Evolutionary conservation across 2,329 filamentous ascomycete genomes (phyloP).

Genomic region (Gaeumannomyces tritici): DNA sequence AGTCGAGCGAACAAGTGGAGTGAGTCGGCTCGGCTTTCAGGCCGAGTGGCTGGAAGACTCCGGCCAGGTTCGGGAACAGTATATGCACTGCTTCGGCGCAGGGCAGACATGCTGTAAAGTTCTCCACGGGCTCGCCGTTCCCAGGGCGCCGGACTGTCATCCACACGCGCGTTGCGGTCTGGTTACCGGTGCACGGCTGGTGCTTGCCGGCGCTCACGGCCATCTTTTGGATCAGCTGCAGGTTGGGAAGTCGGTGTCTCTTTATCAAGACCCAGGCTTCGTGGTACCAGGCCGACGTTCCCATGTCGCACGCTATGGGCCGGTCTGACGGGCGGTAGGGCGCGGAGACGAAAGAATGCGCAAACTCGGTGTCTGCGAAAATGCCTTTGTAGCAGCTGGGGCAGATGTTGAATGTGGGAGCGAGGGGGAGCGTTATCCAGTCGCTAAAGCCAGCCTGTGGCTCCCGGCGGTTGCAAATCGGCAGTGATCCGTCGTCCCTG

Average conservation of each 20-base stretch:
- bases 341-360: slow-evolving; percentile 54
- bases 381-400: slow-evolving; percentile 66
- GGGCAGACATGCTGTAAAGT: slow-evolving; percentile 66
- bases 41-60: slow-evolving; percentile 50
- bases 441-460: slow-evolving; percentile 57
- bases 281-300: slow-evolving; percentile 66
- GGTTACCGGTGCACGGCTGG: slow-evolving; percentile 48
- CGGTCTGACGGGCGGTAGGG: slow-evolving; percentile 46
- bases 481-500: slow-evolving; percentile 31
- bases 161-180: slow-evolving; percentile 56
- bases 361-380: slow-evolving; percentile 59
- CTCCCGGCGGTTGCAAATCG: slow-evolving; percentile 59
- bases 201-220: slow-evolving; percentile 50
- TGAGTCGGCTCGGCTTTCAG: slow-evolving; percentile 32
- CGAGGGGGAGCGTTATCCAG: slow-evolving; percentile 69
- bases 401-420: slow-evolving; percentile 70
- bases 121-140: slow-evolving; percentile 51
- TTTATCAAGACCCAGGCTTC: slow-evolving; percentile 75
- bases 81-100: slow-evolving; percentile 65
- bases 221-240: slow-evolving; percentile 61
- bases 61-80: slow-evolving; percentile 62
- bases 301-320: slow-evolving; percentile 68
- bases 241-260: slow-evolving; percentile 56
- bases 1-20: slow-evolving; percentile 49
- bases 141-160: slow-evolving; percentile 63